A percentile compares a stretch with the other conserved stretches of the same genome.
phyloP scores from a whole-genome alignment of 2,329 filamentous ascomycete genomes.

The Ophiocordyceps camponoti-floridani region DNA sequence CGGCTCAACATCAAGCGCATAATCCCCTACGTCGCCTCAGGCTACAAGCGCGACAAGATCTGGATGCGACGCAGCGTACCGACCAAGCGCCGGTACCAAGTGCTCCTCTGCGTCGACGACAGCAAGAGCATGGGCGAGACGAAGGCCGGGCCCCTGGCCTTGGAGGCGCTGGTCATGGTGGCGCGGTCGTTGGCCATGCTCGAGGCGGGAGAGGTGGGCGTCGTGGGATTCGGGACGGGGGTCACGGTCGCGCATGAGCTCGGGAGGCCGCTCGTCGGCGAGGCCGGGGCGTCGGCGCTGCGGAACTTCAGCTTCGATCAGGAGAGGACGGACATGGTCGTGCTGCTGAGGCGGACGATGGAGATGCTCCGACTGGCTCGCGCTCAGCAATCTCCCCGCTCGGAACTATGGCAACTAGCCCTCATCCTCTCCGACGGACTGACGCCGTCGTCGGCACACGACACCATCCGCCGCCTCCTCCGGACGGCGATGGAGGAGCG shows the following conservation, averaged over 20 bases:
- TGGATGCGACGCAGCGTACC: slow-evolving; percentile 93
- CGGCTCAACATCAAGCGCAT: slow-evolving; percentile 98
- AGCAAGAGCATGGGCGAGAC: slow-evolving; percentile 82
- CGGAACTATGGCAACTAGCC: slow-evolving; percentile 87
- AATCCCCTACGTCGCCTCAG: slow-evolving; percentile 95
- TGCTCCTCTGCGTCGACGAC: slow-evolving; percentile 93
- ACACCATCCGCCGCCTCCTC: slow-evolving; percentile 63
- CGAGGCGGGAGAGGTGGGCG: slow-evolving; percentile 82
- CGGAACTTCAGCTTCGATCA: slow-evolving; percentile 75
- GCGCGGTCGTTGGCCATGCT: slow-evolving; percentile 77
- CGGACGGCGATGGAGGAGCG: slow-evolving; percentile 79
- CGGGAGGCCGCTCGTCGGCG: slow-evolving; percentile 57
- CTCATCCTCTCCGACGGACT: slow-evolving; percentile 88
- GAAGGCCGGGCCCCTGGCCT: slow-evolving; percentile 59
- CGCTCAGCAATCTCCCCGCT: slow-evolving; percentile 33
- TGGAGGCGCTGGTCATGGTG: slow-evolving; percentile 88
- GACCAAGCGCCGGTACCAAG: slow-evolving; percentile 88
- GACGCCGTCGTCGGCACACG: slow-evolving; percentile 66
- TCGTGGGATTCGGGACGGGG: slow-evolving; percentile 74
- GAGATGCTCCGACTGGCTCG: slow-evolving; percentile 67
- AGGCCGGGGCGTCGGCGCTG: slow-evolving; percentile 66
- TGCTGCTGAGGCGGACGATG: slow-evolving; percentile 60
- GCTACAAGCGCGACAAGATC: slow-evolving; percentile 99
- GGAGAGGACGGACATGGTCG: slow-evolving; percentile 67
- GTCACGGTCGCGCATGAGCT: slow-evolving; percentile 79